A percentile compares a stretch with the other conserved stretches of the same genome.
Conservation (phyloP, 1,284 basidiomycete species). For the Sparassis latifolia region DNA sequence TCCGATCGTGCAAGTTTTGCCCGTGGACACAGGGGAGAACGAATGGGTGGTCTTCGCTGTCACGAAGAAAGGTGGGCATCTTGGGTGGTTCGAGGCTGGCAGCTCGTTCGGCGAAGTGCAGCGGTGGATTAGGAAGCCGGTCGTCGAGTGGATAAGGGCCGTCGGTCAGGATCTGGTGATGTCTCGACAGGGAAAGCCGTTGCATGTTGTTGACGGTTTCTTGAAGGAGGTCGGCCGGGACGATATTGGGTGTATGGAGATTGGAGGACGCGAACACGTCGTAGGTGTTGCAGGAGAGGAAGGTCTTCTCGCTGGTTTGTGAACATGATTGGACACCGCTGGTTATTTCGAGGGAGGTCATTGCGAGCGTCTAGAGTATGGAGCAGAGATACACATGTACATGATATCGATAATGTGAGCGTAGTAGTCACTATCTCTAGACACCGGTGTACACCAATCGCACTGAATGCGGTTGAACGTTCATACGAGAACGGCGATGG, state of each 20-base stretch:
- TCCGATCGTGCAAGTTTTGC: slow-evolving; percentile 68
- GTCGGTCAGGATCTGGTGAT: slow-evolving; percentile 48
- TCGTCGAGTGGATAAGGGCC: slow-evolving; percentile 66
- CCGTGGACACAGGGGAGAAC: slow-evolving; percentile 50
- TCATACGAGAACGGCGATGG: background rate
- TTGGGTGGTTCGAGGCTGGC: slow-evolving; percentile 84
- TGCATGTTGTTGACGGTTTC: slow-evolving; percentile 48
- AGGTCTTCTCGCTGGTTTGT: slow-evolving; percentile 34
- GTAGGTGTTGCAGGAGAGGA: slow-evolving; percentile 30
- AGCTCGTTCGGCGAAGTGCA: slow-evolving; percentile 35
- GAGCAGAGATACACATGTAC: too few species aligned
- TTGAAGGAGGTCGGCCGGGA: slow-evolving; percentile 49
- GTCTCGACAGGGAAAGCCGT: slow-evolving; percentile 14
- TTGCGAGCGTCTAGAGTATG: too few species aligned
- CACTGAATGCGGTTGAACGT: background rate
- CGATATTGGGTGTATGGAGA: slow-evolving; percentile 41
- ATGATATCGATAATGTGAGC: too few species aligned
- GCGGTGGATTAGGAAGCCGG: slow-evolving; percentile 69
- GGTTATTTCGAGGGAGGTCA: too few species aligned
- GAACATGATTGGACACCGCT: background rate
- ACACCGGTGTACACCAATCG: too few species aligned
- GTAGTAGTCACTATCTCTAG: too few species aligned
- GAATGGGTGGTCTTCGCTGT: slow-evolving; percentile 63
- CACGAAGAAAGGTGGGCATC: slow-evolving; percentile 81
- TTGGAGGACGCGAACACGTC: slow-evolving; percentile 31